These are phyloP conservation scores for Coleophoma cylindrospora DNA, from an alignment of 2,329 filamentous ascomycete species.

Conservation along the genomic window DNA sequence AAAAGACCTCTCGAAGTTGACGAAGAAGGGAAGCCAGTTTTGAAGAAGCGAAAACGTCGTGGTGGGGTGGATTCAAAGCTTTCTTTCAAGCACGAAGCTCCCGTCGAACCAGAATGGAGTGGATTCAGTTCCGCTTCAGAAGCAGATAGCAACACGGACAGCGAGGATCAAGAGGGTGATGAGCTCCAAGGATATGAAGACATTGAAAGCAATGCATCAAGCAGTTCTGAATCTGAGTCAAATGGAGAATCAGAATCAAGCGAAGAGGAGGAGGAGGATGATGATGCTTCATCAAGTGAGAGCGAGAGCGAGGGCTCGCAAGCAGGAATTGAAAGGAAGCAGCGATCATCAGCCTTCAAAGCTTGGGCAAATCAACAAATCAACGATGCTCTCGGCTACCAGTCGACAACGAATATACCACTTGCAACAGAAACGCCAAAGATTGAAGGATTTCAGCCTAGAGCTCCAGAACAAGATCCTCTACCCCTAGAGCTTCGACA, in stretches of 20 bases:
- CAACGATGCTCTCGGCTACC: conserved; percentile 73
- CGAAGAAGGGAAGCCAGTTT: conserved; percentile 68
- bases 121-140: conserved; percentile 52
- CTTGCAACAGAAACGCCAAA: conserved; percentile 40
- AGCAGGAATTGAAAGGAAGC: conserved; percentile 29
- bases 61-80: conserved; percentile 54
- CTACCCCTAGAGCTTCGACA: conserved; percentile 60
- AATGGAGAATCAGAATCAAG: conserved; percentile 1
- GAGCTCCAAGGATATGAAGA: background rate
- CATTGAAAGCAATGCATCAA: background rate
- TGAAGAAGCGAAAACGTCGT: conserved; percentile 76
- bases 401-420: conserved; percentile 34
- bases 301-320: conserved; percentile 25
- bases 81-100: conserved; percentile 39
- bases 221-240: background rate
- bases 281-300: conserved; percentile 15
- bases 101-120: conserved; percentile 51
- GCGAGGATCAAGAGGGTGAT: conserved; percentile 25
- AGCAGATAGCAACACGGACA: conserved; percentile 28
- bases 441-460: conserved; percentile 58
- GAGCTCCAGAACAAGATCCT: conserved; percentile 66
- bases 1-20: conserved; percentile 83
- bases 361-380: conserved; percentile 84
- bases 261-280: conserved; percentile 14
- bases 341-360: conserved; percentile 71